A percentile compares a stretch with the other conserved stretches of the same genome.
Evolutionary conservation across 2,329 filamentous ascomycete species (phyloP).

Genomic region (Ophiocordyceps polyrhachis-furcata): DNA sequence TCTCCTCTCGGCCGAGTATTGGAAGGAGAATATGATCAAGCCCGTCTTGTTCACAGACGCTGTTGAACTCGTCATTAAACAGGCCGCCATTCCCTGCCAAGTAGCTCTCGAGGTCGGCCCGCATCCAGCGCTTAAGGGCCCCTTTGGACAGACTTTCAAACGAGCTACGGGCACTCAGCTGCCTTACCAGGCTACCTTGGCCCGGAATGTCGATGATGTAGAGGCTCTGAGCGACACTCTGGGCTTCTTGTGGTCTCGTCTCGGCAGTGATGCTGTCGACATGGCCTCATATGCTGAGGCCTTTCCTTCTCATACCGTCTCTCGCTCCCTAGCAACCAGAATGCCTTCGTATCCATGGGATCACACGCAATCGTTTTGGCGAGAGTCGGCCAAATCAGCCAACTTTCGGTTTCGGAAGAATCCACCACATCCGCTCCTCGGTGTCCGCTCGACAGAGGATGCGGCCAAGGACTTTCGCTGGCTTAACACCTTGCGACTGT

Average conservation of each 20-base stretch:
- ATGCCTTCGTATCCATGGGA: slow-evolving; percentile 23
- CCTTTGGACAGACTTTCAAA: slow-evolving; percentile 14
- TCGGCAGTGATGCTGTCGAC: slow-evolving; percentile 1
- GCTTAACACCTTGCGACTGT: slow-evolving; percentile 6
- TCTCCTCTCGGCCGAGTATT: slow-evolving; percentile 6
- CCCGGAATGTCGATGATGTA: slow-evolving; percentile 6
- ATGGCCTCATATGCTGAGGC: not conserved
- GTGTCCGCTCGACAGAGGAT: slow-evolving; percentile 3
- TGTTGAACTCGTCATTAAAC: not conserved
- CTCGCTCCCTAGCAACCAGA: not conserved
- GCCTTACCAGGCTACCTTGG: slow-evolving; percentile 8
- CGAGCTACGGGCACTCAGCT: slow-evolving; percentile 3
- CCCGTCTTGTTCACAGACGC: slow-evolving; percentile 9
- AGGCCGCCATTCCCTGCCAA: slow-evolving; percentile 4
- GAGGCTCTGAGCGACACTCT: slow-evolving; percentile 2
- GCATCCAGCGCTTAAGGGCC: slow-evolving; percentile 21
- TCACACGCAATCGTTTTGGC: slow-evolving; percentile 14
- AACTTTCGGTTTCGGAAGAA: slow-evolving; percentile 2
- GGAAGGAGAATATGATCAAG: slow-evolving; percentile 9
- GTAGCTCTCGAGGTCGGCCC: slow-evolving; percentile 16
- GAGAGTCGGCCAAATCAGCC: slow-evolving; percentile 4
- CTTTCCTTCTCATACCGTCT: not conserved
- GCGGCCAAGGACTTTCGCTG: slow-evolving; percentile 4
- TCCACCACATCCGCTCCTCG: slow-evolving; percentile 9
- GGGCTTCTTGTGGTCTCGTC: slow-evolving; percentile 1